These are phyloP conservation scores for Saururus chinensis DNA, from an alignment of 164 flowering plant genomes.

Conservation along the genomic window DNA sequence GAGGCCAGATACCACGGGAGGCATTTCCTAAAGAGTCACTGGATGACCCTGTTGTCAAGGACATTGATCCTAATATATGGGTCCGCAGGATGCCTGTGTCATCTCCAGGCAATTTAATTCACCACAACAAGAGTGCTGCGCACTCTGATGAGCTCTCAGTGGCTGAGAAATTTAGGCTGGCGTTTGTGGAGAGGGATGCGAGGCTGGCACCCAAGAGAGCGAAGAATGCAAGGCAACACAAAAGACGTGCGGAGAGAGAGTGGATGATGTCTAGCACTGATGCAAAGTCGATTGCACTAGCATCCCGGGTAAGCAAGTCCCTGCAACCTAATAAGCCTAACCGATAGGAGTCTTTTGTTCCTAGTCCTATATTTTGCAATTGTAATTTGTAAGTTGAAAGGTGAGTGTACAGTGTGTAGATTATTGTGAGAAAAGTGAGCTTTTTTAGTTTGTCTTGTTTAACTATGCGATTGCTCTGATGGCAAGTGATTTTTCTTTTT, in stretches of 20 bases:
- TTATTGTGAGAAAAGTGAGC: too few species aligned
- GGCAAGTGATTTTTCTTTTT: too few species aligned
- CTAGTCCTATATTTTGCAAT: too few species aligned
- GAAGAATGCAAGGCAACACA: constrained; percentile 82
- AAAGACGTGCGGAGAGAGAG: constrained; percentile 75
- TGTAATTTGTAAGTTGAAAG: too few species aligned
- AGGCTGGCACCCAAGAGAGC: constrained; percentile 85
- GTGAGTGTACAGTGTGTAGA: too few species aligned
- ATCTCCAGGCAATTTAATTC: neutral
- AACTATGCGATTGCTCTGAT: too few species aligned
- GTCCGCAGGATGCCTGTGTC: neutral
- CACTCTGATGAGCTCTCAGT: constrained; percentile 38
- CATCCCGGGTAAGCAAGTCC: constrained; percentile 42
- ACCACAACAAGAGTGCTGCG: neutral
- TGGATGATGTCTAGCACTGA: constrained; percentile 39
- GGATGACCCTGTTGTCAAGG: constrained; percentile 54
- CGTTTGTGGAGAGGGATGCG: constrained; percentile 75
- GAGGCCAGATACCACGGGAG: constrained; percentile 54
- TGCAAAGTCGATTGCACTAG: constrained; percentile 66
- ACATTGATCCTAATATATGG: constrained; percentile 73
- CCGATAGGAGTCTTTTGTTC: too few species aligned
- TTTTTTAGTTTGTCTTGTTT: too few species aligned
- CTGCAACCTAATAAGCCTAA: constrained; percentile 3
- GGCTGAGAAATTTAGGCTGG: constrained; percentile 93
- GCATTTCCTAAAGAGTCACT: constrained; percentile 40